Base-by-base conservation (phyloP, 2,329 filamentous ascomycete genomes). In the Nigrograna mackinnonii region DNA sequence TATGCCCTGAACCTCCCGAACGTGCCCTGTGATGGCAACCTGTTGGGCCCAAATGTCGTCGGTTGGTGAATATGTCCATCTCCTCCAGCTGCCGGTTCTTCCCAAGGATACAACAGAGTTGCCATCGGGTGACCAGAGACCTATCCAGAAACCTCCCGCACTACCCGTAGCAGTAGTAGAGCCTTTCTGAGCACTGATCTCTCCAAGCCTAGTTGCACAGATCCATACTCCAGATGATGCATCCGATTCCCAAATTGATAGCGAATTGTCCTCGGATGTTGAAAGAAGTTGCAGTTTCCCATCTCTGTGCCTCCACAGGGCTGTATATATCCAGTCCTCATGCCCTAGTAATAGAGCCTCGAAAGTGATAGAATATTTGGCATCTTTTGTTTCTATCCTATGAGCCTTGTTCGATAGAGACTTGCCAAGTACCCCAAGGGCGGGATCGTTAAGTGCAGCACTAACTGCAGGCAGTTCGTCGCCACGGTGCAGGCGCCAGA, bases 271-370 rank as follows among this genome's bases (percentile, higher is more conserved):
- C 3, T 94, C 94, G 3, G 94, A 97, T 0, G 92, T 86, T 2
- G 92, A 91, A 3, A 99, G 80, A 6, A 96, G 80, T 54, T 87
- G 89, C 11, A 87, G 75, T 45, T 78, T 82, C 36, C 67, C 69
- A 44, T 74, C 70, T 12, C 70, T 59, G 32, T 74, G 75, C 45
- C 80, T 79, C 91, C 91, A 96, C 41, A 78, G 77, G 2, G 89
- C 85, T 42, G 88, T 95, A 69, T 96, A 97, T 43, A 99, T 92
- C 94, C 94, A 99, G 61, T 99, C 94, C 64, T 99, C 94, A 62
- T 99, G 94, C 6, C 94, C 94, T 3, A 99, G 80, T 5, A 99
- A 79, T 3, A 99, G 76, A 1, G 94, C 94, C 67, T 99, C 94
- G 54, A 99, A 97, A 0, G 91, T 95, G 42, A 96, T 78, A 5